Conservation (phyloP, 352 stramenopile genomes). For the Globisporangium ultimum region DNA sequence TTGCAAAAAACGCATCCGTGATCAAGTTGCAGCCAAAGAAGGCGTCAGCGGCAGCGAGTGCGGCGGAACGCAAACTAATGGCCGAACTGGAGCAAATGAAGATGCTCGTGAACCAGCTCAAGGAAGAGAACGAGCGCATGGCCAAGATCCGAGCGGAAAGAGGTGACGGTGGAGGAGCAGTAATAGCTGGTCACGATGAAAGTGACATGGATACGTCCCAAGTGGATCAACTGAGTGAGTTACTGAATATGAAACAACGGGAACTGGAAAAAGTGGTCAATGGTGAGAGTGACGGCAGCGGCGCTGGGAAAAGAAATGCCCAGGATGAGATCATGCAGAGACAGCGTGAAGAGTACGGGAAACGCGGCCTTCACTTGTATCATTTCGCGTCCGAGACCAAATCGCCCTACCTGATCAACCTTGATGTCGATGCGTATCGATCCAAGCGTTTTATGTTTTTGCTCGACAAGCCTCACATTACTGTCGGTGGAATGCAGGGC, state of each 20-base stretch:
- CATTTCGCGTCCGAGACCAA: slow-evolving; percentile 87
- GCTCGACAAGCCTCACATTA: slow-evolving; percentile 53
- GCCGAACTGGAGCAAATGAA: slow-evolving; percentile 94
- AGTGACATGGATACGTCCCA: slow-evolving; percentile 20
- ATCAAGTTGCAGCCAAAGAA: slow-evolving; percentile 97
- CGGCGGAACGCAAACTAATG: slow-evolving; percentile 93
- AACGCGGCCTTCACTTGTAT: slow-evolving; percentile 85
- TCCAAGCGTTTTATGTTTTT: slow-evolving; percentile 92
- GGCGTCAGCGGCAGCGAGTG: slow-evolving; percentile 82
- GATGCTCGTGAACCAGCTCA: slow-evolving; percentile 75
- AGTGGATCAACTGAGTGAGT: slow-evolving; percentile 59
- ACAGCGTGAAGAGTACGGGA: slow-evolving; percentile 88
- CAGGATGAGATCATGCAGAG: slow-evolving; percentile 88
- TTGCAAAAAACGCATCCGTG: slow-evolving; percentile 93
- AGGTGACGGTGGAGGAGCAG: slow-evolving; percentile 15
- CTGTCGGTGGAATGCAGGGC: slow-evolving; percentile 53
- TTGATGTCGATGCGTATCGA: slow-evolving; percentile 93
- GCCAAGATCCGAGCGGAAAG: slow-evolving; percentile 40
- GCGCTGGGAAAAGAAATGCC: slow-evolving; percentile 33
- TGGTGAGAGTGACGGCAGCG: slow-evolving; percentile 37
- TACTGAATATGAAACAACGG: slow-evolving; percentile 69
- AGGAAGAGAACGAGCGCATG: slow-evolving; percentile 81
- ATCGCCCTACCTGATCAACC: slow-evolving; percentile 90
- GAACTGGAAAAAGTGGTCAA: slow-evolving; percentile 68
- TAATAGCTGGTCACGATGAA: too few relatives aligned